phyloP scores from a whole-genome alignment of 2,329 filamentous ascomycete genomes.

The Fusarium sp. region DNA sequence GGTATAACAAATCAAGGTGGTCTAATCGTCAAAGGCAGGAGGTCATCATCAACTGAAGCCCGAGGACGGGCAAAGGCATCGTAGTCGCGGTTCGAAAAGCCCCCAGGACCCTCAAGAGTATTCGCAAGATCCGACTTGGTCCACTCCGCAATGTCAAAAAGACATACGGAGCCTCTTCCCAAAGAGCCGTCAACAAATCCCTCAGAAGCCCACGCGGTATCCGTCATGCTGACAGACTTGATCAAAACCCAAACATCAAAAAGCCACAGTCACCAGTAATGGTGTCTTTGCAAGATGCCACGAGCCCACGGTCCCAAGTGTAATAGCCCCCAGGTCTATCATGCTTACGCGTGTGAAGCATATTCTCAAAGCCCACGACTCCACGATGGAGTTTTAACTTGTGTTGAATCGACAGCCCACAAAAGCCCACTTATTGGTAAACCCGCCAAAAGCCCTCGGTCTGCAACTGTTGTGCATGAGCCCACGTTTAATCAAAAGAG shows the following conservation, averaged over 20 bases:
- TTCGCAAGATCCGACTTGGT: slow-evolving; percentile 56
- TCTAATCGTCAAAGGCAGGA: slow-evolving; percentile 35
- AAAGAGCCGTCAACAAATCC: slow-evolving; percentile 59
- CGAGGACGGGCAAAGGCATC: slow-evolving; percentile 38
- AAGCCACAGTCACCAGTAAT: slow-evolving; percentile 51
- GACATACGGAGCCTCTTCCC: slow-evolving; percentile 49
- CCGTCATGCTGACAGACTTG: slow-evolving; percentile 46
- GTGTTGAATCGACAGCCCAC: slow-evolving; percentile 72
- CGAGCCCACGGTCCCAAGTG: slow-evolving; percentile 59
- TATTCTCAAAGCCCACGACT: slow-evolving; percentile 69
- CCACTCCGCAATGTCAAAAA: slow-evolving; percentile 43
- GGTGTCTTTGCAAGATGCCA: slow-evolving; percentile 51
- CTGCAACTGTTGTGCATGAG: slow-evolving; percentile 45
- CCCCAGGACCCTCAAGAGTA: slow-evolving; percentile 59
- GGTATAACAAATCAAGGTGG: slow-evolving; percentile 35
- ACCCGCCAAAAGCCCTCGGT: slow-evolving; percentile 63
- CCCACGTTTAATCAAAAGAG: slow-evolving; percentile 72
- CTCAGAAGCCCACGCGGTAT: slow-evolving; percentile 58
- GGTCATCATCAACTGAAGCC: slow-evolving; percentile 38
- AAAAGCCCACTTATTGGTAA: slow-evolving; percentile 61
- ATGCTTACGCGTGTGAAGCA: slow-evolving; percentile 60
- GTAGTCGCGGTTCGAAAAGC: slow-evolving; percentile 50
- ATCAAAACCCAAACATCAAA: slow-evolving; percentile 53
- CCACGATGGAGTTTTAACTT: slow-evolving; percentile 55
- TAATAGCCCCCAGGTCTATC: slow-evolving; percentile 71